These are phyloP conservation scores for Stachybotrys elegans DNA, from an alignment of 2,329 filamentous ascomycete genomes.

Conservation along the genomic window DNA sequence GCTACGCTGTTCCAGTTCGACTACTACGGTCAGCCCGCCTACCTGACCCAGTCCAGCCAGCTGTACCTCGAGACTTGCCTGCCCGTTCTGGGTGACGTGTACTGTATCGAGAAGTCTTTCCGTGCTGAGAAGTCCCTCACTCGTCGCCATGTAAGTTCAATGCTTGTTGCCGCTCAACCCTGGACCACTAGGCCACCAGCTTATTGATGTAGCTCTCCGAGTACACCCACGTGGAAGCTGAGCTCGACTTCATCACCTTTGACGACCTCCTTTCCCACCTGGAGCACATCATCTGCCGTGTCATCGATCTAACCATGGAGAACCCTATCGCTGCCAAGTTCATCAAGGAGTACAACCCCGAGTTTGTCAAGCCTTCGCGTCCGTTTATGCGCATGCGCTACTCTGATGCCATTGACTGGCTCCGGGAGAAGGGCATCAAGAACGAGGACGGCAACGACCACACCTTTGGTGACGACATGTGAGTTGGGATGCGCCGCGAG, in stretches of 20 bases:
- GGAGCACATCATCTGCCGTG: conserved; percentile 80
- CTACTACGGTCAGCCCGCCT: conserved; percentile 87
- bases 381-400: conserved; percentile 97
- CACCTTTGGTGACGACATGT: conserved; percentile 89
- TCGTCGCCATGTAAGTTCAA: conserved; percentile 64
- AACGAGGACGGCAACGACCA: conserved; percentile 93
- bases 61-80: conserved; percentile 95
- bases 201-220: conserved; percentile 57
- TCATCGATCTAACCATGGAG: conserved; percentile 71
- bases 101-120: conserved; percentile 98
- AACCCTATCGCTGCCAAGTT: conserved; percentile 68
- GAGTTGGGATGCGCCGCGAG: too few species aligned
- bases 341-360: conserved; percentile 85
- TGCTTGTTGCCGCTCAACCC: too few species aligned
- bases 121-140: conserved; percentile 95
- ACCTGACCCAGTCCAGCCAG: conserved; percentile 94
- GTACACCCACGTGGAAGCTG: conserved; percentile 94
- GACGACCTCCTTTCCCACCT: conserved; percentile 82
- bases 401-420: conserved; percentile 89
- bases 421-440: conserved; percentile 80
- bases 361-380: conserved; percentile 73
- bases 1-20: conserved; percentile 84
- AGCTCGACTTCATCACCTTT: conserved; percentile 94
- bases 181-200: too few species aligned
- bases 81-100: conserved; percentile 87